Evolutionary conservation across 192 early-diverging fungal genomes (phyloP).

Genomic region (Umbelopsis ramanniana): DNA sequence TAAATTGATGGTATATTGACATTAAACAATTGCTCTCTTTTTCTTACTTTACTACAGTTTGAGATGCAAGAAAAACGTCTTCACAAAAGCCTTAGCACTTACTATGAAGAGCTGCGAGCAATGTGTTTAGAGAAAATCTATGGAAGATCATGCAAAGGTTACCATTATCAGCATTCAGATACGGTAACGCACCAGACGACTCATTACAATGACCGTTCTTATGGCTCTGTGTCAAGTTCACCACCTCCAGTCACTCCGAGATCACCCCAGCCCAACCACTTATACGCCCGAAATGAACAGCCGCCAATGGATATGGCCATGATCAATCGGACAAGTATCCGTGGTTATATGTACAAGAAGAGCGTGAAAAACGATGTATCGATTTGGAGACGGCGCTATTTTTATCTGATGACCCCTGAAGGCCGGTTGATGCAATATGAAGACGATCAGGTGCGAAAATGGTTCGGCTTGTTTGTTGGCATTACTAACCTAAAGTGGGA

Average conservation of each 20-base stretch:
- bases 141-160: background rate
- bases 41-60: slow-evolving; percentile 1
- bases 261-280: background rate
- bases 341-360: slow-evolving; percentile 17
- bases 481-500: background rate
- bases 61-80: slow-evolving; percentile 4
- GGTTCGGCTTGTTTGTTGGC: background rate
- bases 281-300: background rate
- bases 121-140: slow-evolving; percentile 12
- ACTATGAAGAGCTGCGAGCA: slow-evolving; percentile 12
- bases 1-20: no score
- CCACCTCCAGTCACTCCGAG: background rate
- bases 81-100: slow-evolving; percentile 9
- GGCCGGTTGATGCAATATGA: slow-evolving; percentile 28
- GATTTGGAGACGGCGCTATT: slow-evolving; percentile 17
- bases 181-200: background rate
- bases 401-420: slow-evolving; percentile 18
- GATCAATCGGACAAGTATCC: background rate
- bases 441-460: slow-evolving; percentile 14
- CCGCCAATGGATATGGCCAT: background rate
- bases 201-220: background rate
- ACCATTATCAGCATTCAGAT: background rate
- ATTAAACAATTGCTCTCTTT: no score
- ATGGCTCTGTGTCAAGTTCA: background rate
- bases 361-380: slow-evolving; percentile 16